phyloP scores from a whole-genome alignment of 257 asterid species.

The Capsicum chinense region DNA sequence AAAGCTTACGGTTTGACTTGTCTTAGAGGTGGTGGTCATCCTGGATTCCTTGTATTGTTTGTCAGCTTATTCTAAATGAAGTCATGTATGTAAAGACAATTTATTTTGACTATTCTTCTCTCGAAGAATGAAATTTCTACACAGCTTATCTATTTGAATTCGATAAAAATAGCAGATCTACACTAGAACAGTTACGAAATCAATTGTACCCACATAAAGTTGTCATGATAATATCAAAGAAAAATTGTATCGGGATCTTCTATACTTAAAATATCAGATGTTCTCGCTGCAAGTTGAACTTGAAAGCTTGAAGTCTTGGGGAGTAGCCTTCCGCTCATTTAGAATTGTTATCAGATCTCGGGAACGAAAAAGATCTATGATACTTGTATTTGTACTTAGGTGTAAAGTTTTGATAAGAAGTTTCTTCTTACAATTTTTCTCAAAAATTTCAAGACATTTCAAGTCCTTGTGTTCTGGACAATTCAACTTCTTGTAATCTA shows the following conservation, averaged over 20 bases:
- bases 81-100: neutral
- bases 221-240: neutral
- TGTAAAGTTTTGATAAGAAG: neutral
- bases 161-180: neutral
- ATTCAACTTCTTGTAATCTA: neutral
- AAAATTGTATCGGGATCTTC: neutral
- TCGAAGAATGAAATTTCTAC: neutral
- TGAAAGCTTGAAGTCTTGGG: slow-evolving; percentile 16
- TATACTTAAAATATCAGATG: neutral
- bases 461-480: neutral
- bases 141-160: slow-evolving; percentile 2
- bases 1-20: neutral
- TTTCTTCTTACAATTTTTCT: neutral
- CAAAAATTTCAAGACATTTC: neutral
- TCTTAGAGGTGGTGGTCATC: slow-evolving; percentile 11
- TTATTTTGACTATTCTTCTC: neutral
- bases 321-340: neutral
- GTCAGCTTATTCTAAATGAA: neutral
- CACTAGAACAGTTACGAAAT: neutral
- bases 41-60: slow-evolving; percentile 1
- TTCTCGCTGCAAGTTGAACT: neutral
- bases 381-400: neutral
- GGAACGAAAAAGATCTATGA: neutral
- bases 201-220: neutral
- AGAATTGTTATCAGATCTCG: neutral